Conservation (phyloP, 768 basidiomycete genomes). For the Mycena chlorophos region DNA sequence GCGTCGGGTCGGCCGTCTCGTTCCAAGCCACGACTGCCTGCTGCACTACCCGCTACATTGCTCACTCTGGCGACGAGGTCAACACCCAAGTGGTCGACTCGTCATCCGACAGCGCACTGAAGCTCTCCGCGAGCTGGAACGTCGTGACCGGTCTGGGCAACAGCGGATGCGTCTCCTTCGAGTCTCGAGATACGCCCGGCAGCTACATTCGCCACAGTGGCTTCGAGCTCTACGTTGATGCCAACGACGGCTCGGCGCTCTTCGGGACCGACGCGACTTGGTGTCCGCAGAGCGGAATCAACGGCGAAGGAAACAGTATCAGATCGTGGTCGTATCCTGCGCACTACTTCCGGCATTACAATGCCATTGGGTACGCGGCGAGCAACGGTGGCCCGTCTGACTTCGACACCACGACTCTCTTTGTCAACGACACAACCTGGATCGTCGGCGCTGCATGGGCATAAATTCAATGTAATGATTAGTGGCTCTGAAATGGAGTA, state of each 20-base stretch:
- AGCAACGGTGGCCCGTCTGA: too few species aligned
- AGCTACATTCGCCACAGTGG: slow-evolving; percentile 3
- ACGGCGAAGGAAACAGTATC: too few species aligned
- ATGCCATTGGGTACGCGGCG: too few species aligned
- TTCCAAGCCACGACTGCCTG: neutral
- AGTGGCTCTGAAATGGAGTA: too few species aligned
- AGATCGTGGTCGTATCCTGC: too few species aligned
- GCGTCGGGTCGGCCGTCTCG: neutral
- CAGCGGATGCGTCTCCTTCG: slow-evolving; percentile 5
- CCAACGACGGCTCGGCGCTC: neutral
- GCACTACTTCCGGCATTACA: too few species aligned
- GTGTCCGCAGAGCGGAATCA: too few species aligned
- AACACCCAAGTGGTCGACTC: neutral
- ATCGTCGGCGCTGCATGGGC: too few species aligned
- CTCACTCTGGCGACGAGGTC: neutral
- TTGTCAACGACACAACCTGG: too few species aligned
- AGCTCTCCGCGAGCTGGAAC: slow-evolving; percentile 1
- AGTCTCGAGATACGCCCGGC: neutral
- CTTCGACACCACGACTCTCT: too few species aligned
- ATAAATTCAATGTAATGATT: too few species aligned
- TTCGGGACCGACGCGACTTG: neutral
- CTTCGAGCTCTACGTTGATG: neutral
- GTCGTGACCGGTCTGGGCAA: neutral
- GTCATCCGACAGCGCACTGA: neutral
- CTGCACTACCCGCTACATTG: neutral